Evolutionary conservation across 2,329 filamentous ascomycete genomes (phyloP).

Genomic region (Hypoxylon sp.): DNA sequence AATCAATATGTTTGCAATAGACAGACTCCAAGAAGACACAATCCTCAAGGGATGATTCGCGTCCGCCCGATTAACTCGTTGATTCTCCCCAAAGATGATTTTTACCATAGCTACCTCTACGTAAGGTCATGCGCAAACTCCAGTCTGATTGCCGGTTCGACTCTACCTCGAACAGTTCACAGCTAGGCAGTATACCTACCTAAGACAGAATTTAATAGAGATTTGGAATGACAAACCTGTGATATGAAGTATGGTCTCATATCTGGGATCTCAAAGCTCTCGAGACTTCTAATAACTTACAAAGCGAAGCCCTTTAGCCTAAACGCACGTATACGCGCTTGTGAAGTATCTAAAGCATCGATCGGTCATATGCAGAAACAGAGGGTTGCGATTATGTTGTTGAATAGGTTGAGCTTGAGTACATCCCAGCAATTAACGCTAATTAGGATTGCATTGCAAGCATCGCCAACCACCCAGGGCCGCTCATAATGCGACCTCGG

Average conservation of each 20-base stretch:
- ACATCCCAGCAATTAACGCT: constrained; percentile 9
- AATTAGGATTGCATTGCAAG: constrained; percentile 18
- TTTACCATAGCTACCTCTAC: no score
- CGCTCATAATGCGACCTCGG: constrained; percentile 33
- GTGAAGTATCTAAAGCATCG: not conserved
- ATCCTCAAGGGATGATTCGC: no score
- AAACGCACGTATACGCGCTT: not conserved
- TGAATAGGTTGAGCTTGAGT: constrained; percentile 3
- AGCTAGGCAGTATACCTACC: no score
- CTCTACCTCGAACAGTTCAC: no score
- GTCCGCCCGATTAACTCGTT: no score
- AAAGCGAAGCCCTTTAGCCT: not conserved
- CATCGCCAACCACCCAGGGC: constrained; percentile 1
- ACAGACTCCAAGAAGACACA: no score
- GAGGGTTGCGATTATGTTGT: not conserved
- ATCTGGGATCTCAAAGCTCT: not conserved
- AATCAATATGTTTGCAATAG: no score
- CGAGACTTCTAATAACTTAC: not conserved
- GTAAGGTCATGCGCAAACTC: no score
- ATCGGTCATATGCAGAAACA: not conserved
- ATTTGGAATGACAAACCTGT: not conserved
- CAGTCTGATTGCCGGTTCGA: no score
- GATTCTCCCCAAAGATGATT: no score
- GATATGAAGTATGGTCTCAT: not conserved
- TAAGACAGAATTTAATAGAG: no score